Evolutionary conservation across 257 asterid species (phyloP).

Genomic region (Jacaranda copaia): DNA sequence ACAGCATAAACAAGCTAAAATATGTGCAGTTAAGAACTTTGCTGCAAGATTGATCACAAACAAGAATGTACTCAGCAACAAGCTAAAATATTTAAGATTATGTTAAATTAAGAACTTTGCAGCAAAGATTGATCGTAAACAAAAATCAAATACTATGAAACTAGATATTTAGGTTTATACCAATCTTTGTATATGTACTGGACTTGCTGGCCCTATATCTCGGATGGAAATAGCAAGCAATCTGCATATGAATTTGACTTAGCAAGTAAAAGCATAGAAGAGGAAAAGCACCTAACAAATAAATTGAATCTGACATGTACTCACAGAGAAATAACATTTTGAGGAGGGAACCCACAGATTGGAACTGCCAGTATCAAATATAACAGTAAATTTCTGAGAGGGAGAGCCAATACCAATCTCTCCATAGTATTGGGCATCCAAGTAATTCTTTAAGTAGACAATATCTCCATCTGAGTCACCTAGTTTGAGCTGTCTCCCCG

Average conservation of each 20-base stretch:
- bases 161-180: conserved; percentile 45
- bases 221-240: conserved; percentile 87
- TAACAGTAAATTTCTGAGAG: conserved; percentile 84
- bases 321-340: conserved; percentile 89
- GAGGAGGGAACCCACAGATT: conserved; percentile 98
- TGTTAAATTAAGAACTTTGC: not conserved
- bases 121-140: not conserved
- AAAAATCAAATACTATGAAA: not conserved
- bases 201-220: conserved; percentile 82
- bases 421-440: conserved; percentile 97
- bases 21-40: conserved; percentile 3
- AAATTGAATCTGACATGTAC: conserved; percentile 41
- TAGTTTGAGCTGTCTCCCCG: conserved; percentile 46
- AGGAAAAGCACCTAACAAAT: conserved; percentile 9
- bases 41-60: not conserved
- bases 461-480: conserved; percentile 59
- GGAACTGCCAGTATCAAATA: conserved; percentile 97
- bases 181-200: conserved; percentile 68
- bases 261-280: not conserved
- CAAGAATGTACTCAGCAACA: not conserved
- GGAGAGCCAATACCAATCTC: conserved; percentile 91
- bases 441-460: conserved; percentile 74
- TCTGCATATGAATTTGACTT: conserved; percentile 48
- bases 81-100: not conserved
- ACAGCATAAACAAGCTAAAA: conserved; percentile 23